These are phyloP conservation scores for Colletotrichum euphorbiae DNA, from an alignment of 2,329 filamentous ascomycete species.

Conservation along the genomic window DNA sequence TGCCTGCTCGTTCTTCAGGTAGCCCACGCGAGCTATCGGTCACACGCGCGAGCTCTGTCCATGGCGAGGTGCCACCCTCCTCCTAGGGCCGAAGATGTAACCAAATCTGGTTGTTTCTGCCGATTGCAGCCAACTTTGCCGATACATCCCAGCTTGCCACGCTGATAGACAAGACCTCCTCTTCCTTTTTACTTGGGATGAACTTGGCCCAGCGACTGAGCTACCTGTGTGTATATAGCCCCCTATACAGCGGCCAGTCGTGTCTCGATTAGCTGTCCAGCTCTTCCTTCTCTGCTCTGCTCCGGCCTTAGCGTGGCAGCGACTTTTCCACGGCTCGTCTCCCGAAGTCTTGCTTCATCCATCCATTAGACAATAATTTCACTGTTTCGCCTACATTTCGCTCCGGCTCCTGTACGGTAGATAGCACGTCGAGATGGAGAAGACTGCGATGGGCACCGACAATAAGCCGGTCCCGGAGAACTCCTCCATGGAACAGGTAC, in stretches of 20 bases:
- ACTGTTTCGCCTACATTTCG: neutral
- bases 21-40: neutral
- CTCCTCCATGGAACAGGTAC: slow-evolving; percentile 38
- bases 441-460: slow-evolving; percentile 33
- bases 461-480: slow-evolving; percentile 39
- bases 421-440: slow-evolving; percentile 30
- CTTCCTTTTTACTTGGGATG: neutral
- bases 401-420: neutral
- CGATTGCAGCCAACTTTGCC: slow-evolving; percentile 10
- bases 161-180: slow-evolving; percentile 35
- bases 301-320: slow-evolving; percentile 14
- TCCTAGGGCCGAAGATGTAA: neutral
- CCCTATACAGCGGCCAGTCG: neutral
- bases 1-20: neutral
- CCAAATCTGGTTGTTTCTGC: slow-evolving; percentile 9
- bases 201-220: slow-evolving; percentile 16
- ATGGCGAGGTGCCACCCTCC: neutral
- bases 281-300: neutral
- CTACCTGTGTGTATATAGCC: slow-evolving; percentile 24
- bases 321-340: slow-evolving; percentile 12
- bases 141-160: slow-evolving; percentile 29
- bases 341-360: neutral
- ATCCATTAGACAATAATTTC: neutral
- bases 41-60: slow-evolving; percentile 10
- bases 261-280: neutral